Evolutionary conservation across 192 early-diverging fungal species (phyloP).

Genomic region (Mortierella hygrophila): DNA sequence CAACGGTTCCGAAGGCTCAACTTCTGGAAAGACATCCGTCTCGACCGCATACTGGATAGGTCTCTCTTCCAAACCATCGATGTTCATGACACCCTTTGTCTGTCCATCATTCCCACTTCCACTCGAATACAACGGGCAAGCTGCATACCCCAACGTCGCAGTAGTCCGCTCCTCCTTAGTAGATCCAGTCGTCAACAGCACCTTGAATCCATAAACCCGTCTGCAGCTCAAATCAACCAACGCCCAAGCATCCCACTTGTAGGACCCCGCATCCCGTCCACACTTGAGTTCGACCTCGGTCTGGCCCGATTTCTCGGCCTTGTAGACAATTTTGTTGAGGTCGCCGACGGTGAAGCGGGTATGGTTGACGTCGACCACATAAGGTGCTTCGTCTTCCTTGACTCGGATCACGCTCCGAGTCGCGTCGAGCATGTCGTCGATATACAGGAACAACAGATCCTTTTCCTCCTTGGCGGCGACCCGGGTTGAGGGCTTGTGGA

Average conservation of each 20-base stretch:
- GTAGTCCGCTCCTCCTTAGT: slow-evolving; percentile 17
- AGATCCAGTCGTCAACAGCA: slow-evolving; percentile 28
- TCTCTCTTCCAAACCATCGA: slow-evolving; percentile 18
- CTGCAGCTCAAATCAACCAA: slow-evolving; percentile 59
- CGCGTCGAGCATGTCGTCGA: slow-evolving; percentile 47
- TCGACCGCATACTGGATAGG: slow-evolving; percentile 56
- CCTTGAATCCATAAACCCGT: slow-evolving; percentile 62
- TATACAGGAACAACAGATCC: slow-evolving; percentile 56
- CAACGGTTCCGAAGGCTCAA: slow-evolving; percentile 1
- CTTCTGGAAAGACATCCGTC: slow-evolving; percentile 32
- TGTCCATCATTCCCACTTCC: background rate
- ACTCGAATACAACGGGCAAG: slow-evolving; percentile 56
- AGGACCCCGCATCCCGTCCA: slow-evolving; percentile 24
- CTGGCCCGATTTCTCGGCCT: slow-evolving; percentile 41
- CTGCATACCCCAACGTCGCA: slow-evolving; percentile 53
- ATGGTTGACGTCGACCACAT: slow-evolving; percentile 37
- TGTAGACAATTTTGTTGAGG: slow-evolving; percentile 58
- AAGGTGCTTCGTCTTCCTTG: slow-evolving; percentile 11
- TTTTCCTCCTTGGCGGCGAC: slow-evolving; percentile 35
- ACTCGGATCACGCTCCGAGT: slow-evolving; percentile 33
- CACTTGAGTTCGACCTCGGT: slow-evolving; percentile 49
- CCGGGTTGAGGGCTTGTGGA: slow-evolving; percentile 42
- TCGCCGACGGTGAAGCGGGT: slow-evolving; percentile 26
- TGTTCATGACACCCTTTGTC: background rate
- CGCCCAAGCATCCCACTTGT: slow-evolving; percentile 60